phyloP scores from a whole-genome alignment of 2,329 filamentous ascomycete species.

The Aspergillus fumigatus region DNA sequence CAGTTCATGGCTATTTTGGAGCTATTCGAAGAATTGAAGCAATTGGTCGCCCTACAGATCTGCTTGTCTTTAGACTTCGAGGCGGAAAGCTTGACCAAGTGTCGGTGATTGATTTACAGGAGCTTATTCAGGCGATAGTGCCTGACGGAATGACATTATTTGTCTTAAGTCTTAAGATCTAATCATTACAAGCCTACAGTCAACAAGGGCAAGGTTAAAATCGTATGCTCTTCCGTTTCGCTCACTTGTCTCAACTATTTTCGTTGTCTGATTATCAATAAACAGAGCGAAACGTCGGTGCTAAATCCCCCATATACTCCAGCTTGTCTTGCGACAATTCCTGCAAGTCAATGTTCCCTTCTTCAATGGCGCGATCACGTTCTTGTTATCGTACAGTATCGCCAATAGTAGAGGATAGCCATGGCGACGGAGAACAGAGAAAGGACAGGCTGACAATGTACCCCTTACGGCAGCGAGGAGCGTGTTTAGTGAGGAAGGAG shows the following conservation, averaged over 20 bases:
- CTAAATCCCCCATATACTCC: constrained; percentile 11
- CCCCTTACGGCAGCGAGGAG: constrained; percentile 13
- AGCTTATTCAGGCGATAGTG: no score
- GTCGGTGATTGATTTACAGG: no score
- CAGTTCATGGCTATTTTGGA: no score
- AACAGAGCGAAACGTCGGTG: constrained; percentile 13
- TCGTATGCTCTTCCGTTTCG: background rate
- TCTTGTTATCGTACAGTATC: constrained; percentile 8
- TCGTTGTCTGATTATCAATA: constrained; percentile 4
- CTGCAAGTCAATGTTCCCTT: background rate
- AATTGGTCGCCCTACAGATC: no score
- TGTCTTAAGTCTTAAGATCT: no score
- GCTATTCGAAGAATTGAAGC: no score
- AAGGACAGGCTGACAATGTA: constrained; percentile 15
- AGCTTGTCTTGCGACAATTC: constrained; percentile 3
- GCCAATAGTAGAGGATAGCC: constrained; percentile 3
- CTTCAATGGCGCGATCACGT: constrained; percentile 3
- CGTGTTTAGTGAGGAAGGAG: constrained; percentile 13
- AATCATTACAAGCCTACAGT: no score
- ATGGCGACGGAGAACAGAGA: constrained; percentile 8
- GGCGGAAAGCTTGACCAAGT: no score
- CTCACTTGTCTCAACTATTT: background rate
- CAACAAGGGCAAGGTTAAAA: background rate
- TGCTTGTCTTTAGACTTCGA: no score
- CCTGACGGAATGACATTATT: no score